Conservation (phyloP, 2,329 filamentous ascomycete species). For the Tricladium varicosporioides region DNA sequence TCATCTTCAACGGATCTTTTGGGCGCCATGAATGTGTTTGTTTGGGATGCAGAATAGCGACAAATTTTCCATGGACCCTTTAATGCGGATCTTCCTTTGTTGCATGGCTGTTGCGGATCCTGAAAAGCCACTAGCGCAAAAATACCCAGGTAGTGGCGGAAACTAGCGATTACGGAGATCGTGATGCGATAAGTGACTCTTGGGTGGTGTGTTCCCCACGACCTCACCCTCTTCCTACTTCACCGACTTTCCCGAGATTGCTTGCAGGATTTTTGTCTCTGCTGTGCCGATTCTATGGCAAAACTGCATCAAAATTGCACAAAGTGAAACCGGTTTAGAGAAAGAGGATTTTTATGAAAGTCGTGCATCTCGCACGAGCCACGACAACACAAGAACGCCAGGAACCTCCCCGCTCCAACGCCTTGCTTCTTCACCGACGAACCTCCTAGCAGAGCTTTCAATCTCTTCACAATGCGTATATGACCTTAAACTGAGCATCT, state of each 20-base stretch:
- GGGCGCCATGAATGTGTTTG: slow-evolving; percentile 48
- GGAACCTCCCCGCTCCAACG: slow-evolving; percentile 21
- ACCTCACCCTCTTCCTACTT: neutral
- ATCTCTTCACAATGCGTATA: slow-evolving; percentile 22
- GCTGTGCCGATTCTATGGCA: no score
- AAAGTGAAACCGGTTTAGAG: no score
- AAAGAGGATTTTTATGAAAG: slow-evolving; percentile 16
- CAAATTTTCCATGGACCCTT: neutral
- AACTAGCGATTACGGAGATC: neutral
- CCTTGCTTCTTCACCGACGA: slow-evolving; percentile 13
- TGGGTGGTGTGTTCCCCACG: neutral
- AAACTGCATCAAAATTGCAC: no score
- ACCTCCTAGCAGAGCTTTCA: slow-evolving; percentile 1
- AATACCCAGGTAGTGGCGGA: neutral
- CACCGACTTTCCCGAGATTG: neutral
- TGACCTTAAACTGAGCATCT: slow-evolving; percentile 20
- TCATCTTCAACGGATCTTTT: slow-evolving; percentile 54
- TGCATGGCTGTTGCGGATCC: neutral
- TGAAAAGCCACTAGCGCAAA: neutral
- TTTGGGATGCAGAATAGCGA: neutral
- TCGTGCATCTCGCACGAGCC: slow-evolving; percentile 17
- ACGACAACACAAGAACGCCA: slow-evolving; percentile 8
- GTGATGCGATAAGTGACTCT: neutral
- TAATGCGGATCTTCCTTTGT: neutral
- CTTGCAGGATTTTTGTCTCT: neutral